Evolutionary conservation across 192 early-diverging fungal species (phyloP), one percentile per base, ranked within the genome.

Genomic region (Coemansia reversa): DNA sequence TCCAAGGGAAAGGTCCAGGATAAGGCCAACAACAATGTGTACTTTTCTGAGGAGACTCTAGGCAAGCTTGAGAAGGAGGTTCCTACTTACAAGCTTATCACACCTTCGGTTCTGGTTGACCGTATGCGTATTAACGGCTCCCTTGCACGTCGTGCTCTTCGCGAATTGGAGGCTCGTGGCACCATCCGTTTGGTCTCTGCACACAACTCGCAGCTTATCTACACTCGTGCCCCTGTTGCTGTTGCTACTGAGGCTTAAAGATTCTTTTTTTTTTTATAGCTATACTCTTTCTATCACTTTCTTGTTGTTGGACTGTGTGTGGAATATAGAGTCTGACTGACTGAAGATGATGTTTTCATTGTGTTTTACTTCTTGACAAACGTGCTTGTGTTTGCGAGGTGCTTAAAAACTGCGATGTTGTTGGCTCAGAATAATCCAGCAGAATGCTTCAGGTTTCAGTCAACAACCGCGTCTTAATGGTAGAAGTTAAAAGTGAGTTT

Each of bases 1-100:
- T 99, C 97, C 66, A 95, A 94, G 89, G 93, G 93, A 75, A 96
- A 96, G 89, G 93, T 95, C 64, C 97, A 98, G 94, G 97, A 99
- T 82, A 98, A 98, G 93, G 91, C 96, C 81, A 97, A 99, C 93
- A 98, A 99, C 91, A 86, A 92, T 79, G 96, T 99, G 74, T 82
- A 91, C 82, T 92, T 99, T 74, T 93, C 97, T 86, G 93, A 95
- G 83, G 80, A 93, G 69, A 98, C 96, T 67, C 95, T 96, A 78
- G 96, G 97, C 72, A 95, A 94, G 88, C 88, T 99, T 51, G 91
- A 92, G 87, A 99, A 99, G 93, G 97, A 99, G 85, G 96, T 95
- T 16, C 97, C 95, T 67, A 92, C 95, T 77, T 99, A 98, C 92
- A 98, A 97, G 88, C 90, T 99, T 82, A 92, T 99, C 72, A 94